A percentile compares a stretch with the other conserved stretches of the same genome.
Evolutionary conservation across 2,329 filamentous ascomycete genomes (phyloP).

Genomic region (Venturia effusa): DNA sequence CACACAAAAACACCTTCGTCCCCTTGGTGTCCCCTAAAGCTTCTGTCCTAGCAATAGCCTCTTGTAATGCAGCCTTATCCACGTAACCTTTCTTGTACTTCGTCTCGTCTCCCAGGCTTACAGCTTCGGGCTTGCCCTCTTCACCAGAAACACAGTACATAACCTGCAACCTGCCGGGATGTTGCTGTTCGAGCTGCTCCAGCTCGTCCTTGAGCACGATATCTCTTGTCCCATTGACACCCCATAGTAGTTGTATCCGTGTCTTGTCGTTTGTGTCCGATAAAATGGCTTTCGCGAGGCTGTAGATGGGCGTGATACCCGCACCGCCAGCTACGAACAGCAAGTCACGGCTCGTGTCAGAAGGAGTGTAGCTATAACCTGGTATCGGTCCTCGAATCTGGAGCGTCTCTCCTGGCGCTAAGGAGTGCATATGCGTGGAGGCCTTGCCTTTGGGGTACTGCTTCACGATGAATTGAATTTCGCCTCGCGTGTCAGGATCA

Average conservation of each 20-base stretch:
- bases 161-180: constrained; percentile 45
- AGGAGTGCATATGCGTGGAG: constrained; percentile 54
- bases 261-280: constrained; percentile 51
- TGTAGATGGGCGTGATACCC: constrained; percentile 61
- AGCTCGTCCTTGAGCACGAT: constrained; percentile 48
- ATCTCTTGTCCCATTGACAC: constrained; percentile 54
- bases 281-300: constrained; percentile 52
- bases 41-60: constrained; percentile 33
- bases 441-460: constrained; percentile 55
- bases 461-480: constrained; percentile 56
- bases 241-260: constrained; percentile 53
- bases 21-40: constrained; percentile 24
- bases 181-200: constrained; percentile 36
- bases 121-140: neutral
- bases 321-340: constrained; percentile 57
- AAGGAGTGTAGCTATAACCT: constrained; percentile 41
- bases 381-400: constrained; percentile 46
- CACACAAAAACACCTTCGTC: constrained; percentile 55
- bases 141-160: constrained; percentile 47
- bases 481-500: constrained; percentile 42
- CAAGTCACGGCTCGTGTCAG: neutral
- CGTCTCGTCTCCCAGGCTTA: constrained; percentile 23
- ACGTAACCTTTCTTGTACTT: constrained; percentile 45
- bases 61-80: constrained; percentile 43
- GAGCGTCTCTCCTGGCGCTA: constrained; percentile 51